These are phyloP conservation scores for Austroboletus rostrupii DNA, from an alignment of 1,284 basidiomycete species.

Conservation along the genomic window DNA sequence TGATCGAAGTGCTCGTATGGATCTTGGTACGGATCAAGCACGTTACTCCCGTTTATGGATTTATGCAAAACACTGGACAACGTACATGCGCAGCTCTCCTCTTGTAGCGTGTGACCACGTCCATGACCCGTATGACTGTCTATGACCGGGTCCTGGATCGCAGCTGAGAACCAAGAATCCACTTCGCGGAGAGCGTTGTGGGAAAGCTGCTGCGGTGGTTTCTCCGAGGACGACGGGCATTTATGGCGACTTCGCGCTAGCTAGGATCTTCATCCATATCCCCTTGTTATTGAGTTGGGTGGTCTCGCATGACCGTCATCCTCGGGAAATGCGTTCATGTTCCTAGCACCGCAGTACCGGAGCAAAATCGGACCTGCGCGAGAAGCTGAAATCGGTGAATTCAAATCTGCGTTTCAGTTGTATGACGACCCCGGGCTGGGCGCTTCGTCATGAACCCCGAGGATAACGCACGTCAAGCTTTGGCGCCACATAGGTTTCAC, in stretches of 20 bases:
- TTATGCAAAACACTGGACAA: neutral
- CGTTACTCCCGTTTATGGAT: neutral
- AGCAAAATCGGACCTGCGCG: conserved; percentile 4
- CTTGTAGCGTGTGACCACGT: neutral
- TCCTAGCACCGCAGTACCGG: conserved; percentile 1
- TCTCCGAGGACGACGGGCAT: conserved; percentile 18
- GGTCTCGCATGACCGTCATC: conserved; percentile 1
- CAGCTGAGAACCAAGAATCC: neutral
- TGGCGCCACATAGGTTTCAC: neutral
- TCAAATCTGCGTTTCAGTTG: conserved; percentile 2
- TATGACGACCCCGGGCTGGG: neutral
- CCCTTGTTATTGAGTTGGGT: conserved; percentile 5
- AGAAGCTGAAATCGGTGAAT: conserved; percentile 8
- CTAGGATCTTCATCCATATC: neutral
- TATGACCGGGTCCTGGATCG: neutral
- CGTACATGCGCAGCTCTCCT: neutral
- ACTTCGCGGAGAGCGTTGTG: conserved; percentile 7
- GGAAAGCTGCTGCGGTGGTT: conserved; percentile 2
- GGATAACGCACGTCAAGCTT: neutral
- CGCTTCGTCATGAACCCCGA: neutral
- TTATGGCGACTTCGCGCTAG: neutral
- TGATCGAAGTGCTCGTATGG: conserved; percentile 9
- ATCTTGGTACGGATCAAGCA: conserved; percentile 17
- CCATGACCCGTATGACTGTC: neutral
- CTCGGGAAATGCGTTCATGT: conserved; percentile 4